These are phyloP conservation scores for Podospora bellae-mahoneyi DNA, from an alignment of 495 filamentous ascomycete species.

Conservation along the genomic window DNA sequence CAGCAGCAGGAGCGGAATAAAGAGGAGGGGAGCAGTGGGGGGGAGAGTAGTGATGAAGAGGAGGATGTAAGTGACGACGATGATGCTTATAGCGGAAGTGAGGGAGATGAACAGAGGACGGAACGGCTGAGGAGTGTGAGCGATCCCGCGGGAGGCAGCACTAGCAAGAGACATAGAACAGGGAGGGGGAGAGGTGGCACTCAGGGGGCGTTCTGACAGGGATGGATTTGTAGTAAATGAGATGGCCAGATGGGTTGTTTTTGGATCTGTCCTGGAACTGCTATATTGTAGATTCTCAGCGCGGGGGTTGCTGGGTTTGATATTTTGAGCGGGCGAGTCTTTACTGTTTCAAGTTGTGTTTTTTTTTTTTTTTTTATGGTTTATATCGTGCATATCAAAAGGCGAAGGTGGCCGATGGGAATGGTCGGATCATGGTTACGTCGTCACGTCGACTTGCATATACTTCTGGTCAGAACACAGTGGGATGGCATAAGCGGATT, in stretches of 20 bases:
- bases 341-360: background rate
- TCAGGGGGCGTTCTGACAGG: background rate
- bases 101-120: constrained; percentile 46
- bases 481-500: background rate
- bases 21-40: constrained; percentile 10
- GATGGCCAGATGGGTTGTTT: background rate
- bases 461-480: background rate
- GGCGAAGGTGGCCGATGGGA: background rate
- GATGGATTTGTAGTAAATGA: background rate
- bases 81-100: constrained; percentile 31
- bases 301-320: background rate
- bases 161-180: background rate
- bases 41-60: constrained; percentile 21
- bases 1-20: constrained; percentile 10
- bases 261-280: background rate
- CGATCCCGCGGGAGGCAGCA: constrained; percentile 35
- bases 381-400: background rate
- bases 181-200: constrained; percentile 1
- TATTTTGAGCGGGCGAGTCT: background rate
- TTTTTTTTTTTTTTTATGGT: background rate
- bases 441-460: background rate
- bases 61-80: constrained; percentile 22
- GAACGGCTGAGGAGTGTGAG: constrained; percentile 53
- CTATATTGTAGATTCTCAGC: background rate
- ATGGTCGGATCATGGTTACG: background rate